These are phyloP conservation scores for Scytalidium lignicola DNA, from an alignment of 2,329 filamentous ascomycete species.

Conservation along the genomic window DNA sequence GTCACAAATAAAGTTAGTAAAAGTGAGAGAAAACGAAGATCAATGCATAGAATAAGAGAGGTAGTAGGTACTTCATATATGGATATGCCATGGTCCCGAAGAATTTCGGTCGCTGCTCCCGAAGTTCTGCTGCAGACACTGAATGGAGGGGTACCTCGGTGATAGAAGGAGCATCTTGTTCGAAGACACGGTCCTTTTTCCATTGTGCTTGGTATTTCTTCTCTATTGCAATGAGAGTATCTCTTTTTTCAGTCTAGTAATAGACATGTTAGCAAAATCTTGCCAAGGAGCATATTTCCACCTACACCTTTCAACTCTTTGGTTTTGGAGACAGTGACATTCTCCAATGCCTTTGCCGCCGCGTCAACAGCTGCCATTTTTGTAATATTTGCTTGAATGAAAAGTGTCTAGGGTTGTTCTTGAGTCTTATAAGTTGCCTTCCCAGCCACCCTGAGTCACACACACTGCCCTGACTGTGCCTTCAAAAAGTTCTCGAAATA, in stretches of 20 bases:
- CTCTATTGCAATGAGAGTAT: conserved; percentile 75
- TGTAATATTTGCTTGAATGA: conserved; percentile 10
- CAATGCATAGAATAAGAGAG: not conserved
- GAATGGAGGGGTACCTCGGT: conserved; percentile 71
- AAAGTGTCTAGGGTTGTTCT: not conserved
- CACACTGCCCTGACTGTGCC: not conserved
- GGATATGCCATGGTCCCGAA: conserved; percentile 75
- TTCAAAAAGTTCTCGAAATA: not conserved
- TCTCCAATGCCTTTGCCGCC: conserved; percentile 42
- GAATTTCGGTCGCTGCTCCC: conserved; percentile 82
- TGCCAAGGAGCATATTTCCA: conserved; percentile 15
- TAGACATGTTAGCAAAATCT: conserved; percentile 17
- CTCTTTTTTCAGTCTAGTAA: conserved; percentile 74
- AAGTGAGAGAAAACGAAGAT: not conserved
- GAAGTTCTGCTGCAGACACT: conserved; percentile 68
- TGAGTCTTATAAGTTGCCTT: not conserved
- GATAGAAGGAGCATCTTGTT: conserved; percentile 76
- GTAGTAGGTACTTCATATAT: conserved; percentile 50
- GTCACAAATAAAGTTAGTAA: not conserved
- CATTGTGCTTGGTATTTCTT: conserved; percentile 90
- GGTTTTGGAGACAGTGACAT: conserved; percentile 50
- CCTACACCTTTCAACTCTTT: conserved; percentile 56
- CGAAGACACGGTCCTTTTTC: conserved; percentile 73
- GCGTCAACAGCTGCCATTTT: conserved; percentile 38
- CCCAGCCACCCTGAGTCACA: conserved; percentile 1